phyloP scores from a whole-genome alignment of 2,329 filamentous ascomycete genomes.

The Aureobasidium melanogenum region DNA sequence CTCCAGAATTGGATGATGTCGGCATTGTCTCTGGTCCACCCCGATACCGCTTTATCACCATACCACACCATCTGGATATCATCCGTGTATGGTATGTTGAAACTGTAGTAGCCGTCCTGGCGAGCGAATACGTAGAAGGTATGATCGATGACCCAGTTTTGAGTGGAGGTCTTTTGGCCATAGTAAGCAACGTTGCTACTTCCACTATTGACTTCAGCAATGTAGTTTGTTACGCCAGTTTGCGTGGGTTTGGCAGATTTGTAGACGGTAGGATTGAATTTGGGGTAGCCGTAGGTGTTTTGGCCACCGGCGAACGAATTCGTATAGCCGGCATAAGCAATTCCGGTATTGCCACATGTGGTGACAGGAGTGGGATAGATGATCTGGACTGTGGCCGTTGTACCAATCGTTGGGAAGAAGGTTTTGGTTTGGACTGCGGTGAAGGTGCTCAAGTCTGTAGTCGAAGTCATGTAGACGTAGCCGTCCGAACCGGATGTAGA shows the following conservation, averaged over 20 bases:
- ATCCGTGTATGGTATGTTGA: slow-evolving; percentile 15
- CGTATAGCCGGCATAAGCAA: slow-evolving; percentile 13
- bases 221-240: slow-evolving; percentile 12
- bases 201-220: slow-evolving; percentile 13
- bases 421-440: slow-evolving; percentile 11
- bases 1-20: slow-evolving; percentile 14
- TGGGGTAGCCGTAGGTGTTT: slow-evolving; percentile 12
- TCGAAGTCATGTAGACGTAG: background rate
- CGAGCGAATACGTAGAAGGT: slow-evolving; percentile 15
- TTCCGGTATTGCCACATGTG: slow-evolving; percentile 12
- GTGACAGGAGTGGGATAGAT: slow-evolving; percentile 12
- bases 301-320: slow-evolving; percentile 12
- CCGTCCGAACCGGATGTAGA: background rate
- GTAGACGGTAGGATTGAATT: slow-evolving; percentile 12
- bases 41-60: slow-evolving; percentile 13
- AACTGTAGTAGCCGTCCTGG: slow-evolving; percentile 14
- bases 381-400: slow-evolving; percentile 5
- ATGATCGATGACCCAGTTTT: slow-evolving; percentile 13
- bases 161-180: background rate
- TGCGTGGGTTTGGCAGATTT: slow-evolving; percentile 11
- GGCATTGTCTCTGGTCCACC: slow-evolving; percentile 14
- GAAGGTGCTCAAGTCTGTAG: slow-evolving; percentile 7
- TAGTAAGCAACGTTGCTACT: background rate
- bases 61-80: slow-evolving; percentile 14
- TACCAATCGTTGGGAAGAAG: background rate